These are phyloP conservation scores for Aspergillus panamensis DNA, from an alignment of 495 filamentous ascomycete genomes.

Conservation along the genomic window DNA sequence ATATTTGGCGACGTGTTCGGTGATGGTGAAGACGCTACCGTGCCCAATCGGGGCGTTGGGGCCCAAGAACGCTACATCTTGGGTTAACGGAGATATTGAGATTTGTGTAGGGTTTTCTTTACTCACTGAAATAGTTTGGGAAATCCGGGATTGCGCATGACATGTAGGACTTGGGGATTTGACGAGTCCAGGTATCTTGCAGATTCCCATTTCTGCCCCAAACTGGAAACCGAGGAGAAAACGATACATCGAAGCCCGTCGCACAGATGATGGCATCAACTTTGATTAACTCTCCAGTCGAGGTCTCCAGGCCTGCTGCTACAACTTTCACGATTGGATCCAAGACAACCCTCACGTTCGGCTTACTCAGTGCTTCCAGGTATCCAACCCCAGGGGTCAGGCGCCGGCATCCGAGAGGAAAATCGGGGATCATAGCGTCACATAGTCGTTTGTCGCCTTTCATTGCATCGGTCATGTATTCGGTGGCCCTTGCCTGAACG, in stretches of 20 bases:
- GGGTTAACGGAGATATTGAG: no score
- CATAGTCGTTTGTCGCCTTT: no score
- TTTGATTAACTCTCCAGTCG: slow-evolving; percentile 20
- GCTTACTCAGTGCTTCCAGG: slow-evolving; percentile 33
- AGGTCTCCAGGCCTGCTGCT: slow-evolving; percentile 41
- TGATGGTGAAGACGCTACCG: slow-evolving; percentile 31
- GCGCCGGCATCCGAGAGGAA: slow-evolving; percentile 40
- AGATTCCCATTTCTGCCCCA: slow-evolving; percentile 30
- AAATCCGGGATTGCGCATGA: neutral
- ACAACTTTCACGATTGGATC: slow-evolving; percentile 48
- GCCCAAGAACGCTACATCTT: slow-evolving; percentile 28
- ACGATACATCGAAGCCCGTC: slow-evolving; percentile 47
- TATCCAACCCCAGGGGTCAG: slow-evolving; percentile 40
- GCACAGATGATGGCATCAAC: slow-evolving; percentile 49
- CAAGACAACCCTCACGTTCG: slow-evolving; percentile 49
- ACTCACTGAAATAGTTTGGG: neutral
- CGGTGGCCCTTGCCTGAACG: no score
- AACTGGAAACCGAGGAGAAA: slow-evolving; percentile 29
- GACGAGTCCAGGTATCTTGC: neutral
- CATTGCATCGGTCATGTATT: no score
- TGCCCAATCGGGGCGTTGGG: slow-evolving; percentile 37
- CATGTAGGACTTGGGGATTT: neutral
- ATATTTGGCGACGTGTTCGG: slow-evolving; percentile 37
- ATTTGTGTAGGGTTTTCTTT: neutral
- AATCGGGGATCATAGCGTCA: slow-evolving; percentile 38